These are phyloP conservation scores for Sodiomyces alkalinus DNA, from an alignment of 2,329 filamentous ascomycete genomes.

Conservation along the genomic window DNA sequence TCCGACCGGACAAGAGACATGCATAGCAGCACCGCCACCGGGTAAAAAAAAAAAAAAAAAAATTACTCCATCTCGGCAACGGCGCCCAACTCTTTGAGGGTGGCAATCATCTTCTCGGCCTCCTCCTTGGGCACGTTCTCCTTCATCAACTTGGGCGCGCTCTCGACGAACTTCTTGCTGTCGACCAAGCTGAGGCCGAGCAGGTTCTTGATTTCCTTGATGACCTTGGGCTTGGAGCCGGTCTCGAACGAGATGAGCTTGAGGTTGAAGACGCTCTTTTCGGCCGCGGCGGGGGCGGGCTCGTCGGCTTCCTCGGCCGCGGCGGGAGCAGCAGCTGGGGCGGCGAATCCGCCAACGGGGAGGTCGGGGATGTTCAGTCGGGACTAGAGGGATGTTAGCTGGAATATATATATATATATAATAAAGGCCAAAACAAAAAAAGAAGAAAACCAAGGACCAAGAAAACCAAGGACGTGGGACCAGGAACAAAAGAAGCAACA, in stretches of 20 bases:
- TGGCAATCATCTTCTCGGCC: slow-evolving; percentile 93
- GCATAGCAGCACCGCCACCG: no score
- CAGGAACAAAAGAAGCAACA: slow-evolving; percentile 5
- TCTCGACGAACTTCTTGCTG: slow-evolving; percentile 99
- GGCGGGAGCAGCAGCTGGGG: slow-evolving; percentile 45
- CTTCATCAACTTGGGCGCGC: slow-evolving; percentile 96
- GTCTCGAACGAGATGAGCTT: slow-evolving; percentile 88
- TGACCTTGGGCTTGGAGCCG: slow-evolving; percentile 88
- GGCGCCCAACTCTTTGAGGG: slow-evolving; percentile 84
- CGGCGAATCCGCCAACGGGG: slow-evolving; percentile 81
- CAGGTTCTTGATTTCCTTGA: slow-evolving; percentile 98
- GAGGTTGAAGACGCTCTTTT: slow-evolving; percentile 94
- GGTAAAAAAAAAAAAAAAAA: no score
- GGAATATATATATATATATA: no score
- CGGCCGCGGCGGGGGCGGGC: slow-evolving; percentile 74
- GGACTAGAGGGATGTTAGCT: no score
- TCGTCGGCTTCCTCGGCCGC: slow-evolving; percentile 73
- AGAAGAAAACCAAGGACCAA: neutral
- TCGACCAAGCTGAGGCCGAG: slow-evolving; percentile 92
- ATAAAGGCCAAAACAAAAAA: slow-evolving; percentile 5
- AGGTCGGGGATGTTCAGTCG: slow-evolving; percentile 97
- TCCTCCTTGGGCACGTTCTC: slow-evolving; percentile 98
- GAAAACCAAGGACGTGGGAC: neutral
- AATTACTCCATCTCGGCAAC: slow-evolving; percentile 87
- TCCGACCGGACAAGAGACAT: no score